phyloP scores from a whole-genome alignment of 345 rosid genomes.

The Gossypium thurberi region DNA sequence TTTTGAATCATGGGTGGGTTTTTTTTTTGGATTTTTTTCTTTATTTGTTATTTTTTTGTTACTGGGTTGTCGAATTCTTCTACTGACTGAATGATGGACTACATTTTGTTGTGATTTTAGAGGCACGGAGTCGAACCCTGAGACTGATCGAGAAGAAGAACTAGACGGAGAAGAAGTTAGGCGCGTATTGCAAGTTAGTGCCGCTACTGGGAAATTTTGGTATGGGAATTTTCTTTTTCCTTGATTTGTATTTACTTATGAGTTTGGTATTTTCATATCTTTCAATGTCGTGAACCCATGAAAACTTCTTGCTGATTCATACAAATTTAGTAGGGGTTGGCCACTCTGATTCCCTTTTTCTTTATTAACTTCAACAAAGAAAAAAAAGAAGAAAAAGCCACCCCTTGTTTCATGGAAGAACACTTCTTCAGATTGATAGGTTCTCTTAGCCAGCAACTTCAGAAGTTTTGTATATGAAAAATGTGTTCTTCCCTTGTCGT shows the following conservation, averaged over 20 bases:
- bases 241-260: not conserved
- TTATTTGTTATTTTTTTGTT: not conserved
- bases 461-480: not conserved
- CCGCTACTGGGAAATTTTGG: conserved; percentile 13
- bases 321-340: not conserved
- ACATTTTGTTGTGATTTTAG: conserved; percentile 4
- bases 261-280: not conserved
- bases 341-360: not conserved
- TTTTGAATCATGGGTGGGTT: not conserved
- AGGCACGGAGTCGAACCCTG: not conserved
- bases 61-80: not conserved
- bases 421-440: not conserved
- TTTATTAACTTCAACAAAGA: not conserved
- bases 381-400: not conserved
- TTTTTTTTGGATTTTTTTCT: not conserved
- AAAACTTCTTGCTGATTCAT: not conserved
- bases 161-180: conserved; percentile 6
- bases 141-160: not conserved
- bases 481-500: not conserved
- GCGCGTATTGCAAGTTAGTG: not conserved
- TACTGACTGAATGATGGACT: not conserved
- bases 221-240: not conserved
- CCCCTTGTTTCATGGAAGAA: not conserved
- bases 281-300: not conserved
- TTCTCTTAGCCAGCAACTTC: not conserved